Base-by-base conservation (phyloP, 164 flowering plant species). In the Annona cherimola region DNA sequence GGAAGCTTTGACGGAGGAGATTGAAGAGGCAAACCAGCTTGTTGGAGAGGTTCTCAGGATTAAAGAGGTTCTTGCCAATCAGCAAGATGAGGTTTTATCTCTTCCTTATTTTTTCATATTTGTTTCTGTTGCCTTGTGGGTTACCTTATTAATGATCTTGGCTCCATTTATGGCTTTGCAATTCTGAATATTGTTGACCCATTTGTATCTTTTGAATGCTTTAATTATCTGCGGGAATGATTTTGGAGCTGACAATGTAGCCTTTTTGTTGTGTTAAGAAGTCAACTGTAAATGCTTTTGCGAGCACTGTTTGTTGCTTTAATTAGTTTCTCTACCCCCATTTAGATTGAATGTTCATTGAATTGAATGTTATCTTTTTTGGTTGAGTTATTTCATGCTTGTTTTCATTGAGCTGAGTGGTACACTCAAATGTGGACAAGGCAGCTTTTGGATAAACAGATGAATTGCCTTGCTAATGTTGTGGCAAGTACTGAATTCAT, bases 1-100 rank as follows among this genome's bases (percentile, higher is more conserved):
- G 18, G 99, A 91, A 81, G 97, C 94, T 4, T 78, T 91, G 83
- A 93, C 89, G 19, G 94, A 91, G 77, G 98, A 86, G 81, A 85
- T 95, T 80, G 99, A 96, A 67, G 89, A 90, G 76, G 89, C 79
- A 80, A 80, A 74, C 62, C 83, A 77, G 77, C 68, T 76, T 75
- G 74, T 83, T 75, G 85, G 75, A 12, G 98, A 96, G 84, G 97
- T 96, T 67, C 71, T 82, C 45, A 88, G 97, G 85, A 91, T 96
- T 74, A 91, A 89, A 76, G 89, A 83, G 60, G 45, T 90, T 72
- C 77, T 96, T 35, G 63, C 62, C 8, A 87, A 88, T 79, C 19
- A 63, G 73, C 70, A 76, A 81, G 84, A 90, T 46, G 88, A 89
- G 98, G 98, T 94, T 70, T 50, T 71, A 46, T 16, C 61, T 63